Conservation (phyloP, 495 filamentous ascomycete species). For the Usnea hakonensis region DNA sequence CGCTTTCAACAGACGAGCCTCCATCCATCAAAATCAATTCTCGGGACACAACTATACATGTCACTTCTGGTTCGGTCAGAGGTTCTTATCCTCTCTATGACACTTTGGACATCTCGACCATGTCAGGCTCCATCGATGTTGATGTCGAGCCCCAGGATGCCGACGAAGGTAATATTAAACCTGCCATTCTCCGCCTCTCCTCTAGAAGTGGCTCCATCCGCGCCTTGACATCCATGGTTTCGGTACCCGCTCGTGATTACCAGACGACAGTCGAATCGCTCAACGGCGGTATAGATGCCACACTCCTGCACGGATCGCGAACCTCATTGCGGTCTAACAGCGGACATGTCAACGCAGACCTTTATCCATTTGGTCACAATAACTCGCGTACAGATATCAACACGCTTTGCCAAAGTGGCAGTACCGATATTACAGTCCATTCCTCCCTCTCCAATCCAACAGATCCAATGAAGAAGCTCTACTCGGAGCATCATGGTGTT, state of each 20-base stretch:
- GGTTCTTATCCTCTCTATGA: conserved; percentile 29
- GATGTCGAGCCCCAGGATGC: conserved; percentile 11
- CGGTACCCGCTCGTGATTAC: conserved; percentile 17
- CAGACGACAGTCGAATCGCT: conserved; percentile 10
- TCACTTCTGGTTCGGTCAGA: conserved; percentile 16
- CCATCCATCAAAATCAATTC: conserved; percentile 9
- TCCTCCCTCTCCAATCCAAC: conserved; percentile 18
- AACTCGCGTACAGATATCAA: conserved; percentile 10
- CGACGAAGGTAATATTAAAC: conserved; percentile 4
- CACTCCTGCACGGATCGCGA: conserved; percentile 14
- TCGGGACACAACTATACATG: not conserved
- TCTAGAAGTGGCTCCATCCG: conserved; percentile 14
- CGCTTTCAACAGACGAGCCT: not conserved
- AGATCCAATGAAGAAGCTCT: conserved; percentile 8
- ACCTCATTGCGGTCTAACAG: conserved; percentile 15
- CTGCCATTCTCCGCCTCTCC: conserved; percentile 10
- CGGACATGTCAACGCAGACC: conserved; percentile 12
- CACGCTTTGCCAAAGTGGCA: conserved; percentile 11
- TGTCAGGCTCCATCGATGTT: conserved; percentile 17
- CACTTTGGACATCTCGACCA: conserved; percentile 24
- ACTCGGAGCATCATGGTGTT: conserved; percentile 1
- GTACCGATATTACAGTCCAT: conserved; percentile 13
- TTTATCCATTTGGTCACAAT: conserved; percentile 15
- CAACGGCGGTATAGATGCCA: conserved; percentile 16
- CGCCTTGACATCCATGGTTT: not conserved